Evolutionary conservation across 1,139 yeast genomes (phyloP).

Genomic region (Zhuliangozyma blackwelliae): DNA sequence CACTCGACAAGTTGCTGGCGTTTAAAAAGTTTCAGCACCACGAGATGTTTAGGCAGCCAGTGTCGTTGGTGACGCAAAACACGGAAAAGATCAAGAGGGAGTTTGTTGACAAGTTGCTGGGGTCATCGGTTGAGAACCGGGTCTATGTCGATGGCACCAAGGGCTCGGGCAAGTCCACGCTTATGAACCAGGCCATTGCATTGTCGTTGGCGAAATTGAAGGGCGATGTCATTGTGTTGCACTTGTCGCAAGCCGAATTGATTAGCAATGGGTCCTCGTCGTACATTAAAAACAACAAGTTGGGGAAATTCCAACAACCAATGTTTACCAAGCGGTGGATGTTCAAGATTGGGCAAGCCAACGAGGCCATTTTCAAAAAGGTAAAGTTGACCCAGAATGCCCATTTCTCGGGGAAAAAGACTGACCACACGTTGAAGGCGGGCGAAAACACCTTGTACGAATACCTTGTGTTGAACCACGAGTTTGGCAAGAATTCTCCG

Average conservation of each 20-base stretch:
- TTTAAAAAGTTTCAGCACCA: conserved; percentile 63
- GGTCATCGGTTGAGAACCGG: conserved; percentile 37
- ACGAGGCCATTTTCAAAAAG: conserved; percentile 45
- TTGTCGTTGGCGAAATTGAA: conserved; percentile 40
- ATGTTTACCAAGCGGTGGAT: conserved; percentile 67
- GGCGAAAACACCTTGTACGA: conserved; percentile 43
- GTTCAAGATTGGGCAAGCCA: conserved; percentile 53
- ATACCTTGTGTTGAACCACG: conserved; percentile 32
- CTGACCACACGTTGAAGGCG: conserved; percentile 33
- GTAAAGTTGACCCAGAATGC: conserved; percentile 48
- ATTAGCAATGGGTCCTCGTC: conserved; percentile 72
- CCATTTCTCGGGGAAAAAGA: conserved; percentile 29
- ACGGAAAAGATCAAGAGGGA: conserved; percentile 20
- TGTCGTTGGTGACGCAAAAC: conserved; percentile 46
- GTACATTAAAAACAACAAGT: conserved; percentile 50
- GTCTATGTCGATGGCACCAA: conserved; percentile 61
- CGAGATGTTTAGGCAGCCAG: conserved; percentile 56
- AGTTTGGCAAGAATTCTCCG: conserved; percentile 35
- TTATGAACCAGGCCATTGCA: conserved; percentile 70
- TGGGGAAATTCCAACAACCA: conserved; percentile 67
- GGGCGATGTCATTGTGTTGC: conserved; percentile 54
- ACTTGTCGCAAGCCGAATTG: conserved; percentile 59
- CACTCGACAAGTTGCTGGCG: conserved; percentile 43
- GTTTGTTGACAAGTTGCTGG: conserved; percentile 23
- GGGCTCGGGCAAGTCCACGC: conserved; percentile 79